phyloP scores from a whole-genome alignment of 2,329 filamentous ascomycete genomes.

The Knoxdaviesia capensis region DNA sequence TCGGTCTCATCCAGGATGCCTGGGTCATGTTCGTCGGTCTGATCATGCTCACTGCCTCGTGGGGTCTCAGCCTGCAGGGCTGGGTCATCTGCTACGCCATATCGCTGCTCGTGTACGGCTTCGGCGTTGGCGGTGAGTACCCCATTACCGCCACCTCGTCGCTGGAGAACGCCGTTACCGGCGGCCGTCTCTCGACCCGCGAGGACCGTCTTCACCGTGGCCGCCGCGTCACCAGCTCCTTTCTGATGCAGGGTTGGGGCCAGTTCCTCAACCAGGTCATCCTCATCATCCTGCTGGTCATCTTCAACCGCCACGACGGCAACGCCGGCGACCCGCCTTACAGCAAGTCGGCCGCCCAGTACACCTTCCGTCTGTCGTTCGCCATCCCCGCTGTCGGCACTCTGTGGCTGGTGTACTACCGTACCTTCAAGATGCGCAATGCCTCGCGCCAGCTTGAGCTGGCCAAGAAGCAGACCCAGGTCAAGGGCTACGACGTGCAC shows the following conservation, averaged over 20 bases:
- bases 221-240: constrained; percentile 85
- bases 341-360: constrained; percentile 57
- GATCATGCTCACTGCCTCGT: constrained; percentile 76
- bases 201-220: constrained; percentile 91
- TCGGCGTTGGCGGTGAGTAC: constrained; percentile 68
- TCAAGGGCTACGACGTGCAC: constrained; percentile 82
- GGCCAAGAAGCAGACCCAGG: constrained; percentile 68
- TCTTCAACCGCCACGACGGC: constrained; percentile 43
- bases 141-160: constrained; percentile 92
- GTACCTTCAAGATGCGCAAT: constrained; percentile 83
- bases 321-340: constrained; percentile 53
- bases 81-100: constrained; percentile 97
- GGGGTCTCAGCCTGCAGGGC: constrained; percentile 71
- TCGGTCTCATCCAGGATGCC: constrained; percentile 90
- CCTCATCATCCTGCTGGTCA: constrained; percentile 67
- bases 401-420: constrained; percentile 88
- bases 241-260: constrained; percentile 97
- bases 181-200: constrained; percentile 71
- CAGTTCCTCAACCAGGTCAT: constrained; percentile 87
- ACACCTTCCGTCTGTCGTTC: constrained; percentile 82
- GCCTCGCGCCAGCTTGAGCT: constrained; percentile 64
- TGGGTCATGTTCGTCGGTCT: constrained; percentile 84
- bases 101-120: constrained; percentile 64
- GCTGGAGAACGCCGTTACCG: constrained; percentile 76
- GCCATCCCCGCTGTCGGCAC: constrained; percentile 80